Conservation (phyloP, 2,329 filamentous ascomycete genomes). For the Aspergillus sclerotialis region DNA sequence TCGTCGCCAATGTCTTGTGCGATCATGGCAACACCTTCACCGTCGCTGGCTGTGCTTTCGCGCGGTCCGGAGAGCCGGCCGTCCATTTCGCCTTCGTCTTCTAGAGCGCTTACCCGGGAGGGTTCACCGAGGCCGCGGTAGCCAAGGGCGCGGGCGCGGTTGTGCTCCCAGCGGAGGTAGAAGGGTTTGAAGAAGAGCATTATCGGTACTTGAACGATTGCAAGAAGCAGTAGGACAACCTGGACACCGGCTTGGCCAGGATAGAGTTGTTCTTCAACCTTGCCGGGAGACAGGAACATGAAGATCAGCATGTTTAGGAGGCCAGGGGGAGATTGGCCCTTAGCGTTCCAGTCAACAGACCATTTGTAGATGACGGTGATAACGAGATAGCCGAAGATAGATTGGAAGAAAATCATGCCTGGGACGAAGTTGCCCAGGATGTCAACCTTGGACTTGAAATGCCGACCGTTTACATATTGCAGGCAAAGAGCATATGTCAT, state of each 20-base stretch:
- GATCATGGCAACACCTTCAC: constrained; percentile 80
- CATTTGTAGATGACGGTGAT: constrained; percentile 96
- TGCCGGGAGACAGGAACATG: constrained; percentile 93
- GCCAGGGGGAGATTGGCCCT: constrained; percentile 66
- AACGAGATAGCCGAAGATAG: constrained; percentile 94
- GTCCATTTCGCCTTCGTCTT: constrained; percentile 73
- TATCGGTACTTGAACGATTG: constrained; percentile 79
- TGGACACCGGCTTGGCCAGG: constrained; percentile 70
- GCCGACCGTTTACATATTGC: constrained; percentile 83
- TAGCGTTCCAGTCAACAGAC: constrained; percentile 76
- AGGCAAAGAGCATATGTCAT: constrained; percentile 98
- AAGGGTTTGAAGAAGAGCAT: constrained; percentile 93
- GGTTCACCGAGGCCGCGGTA: constrained; percentile 91
- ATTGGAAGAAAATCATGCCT: constrained; percentile 99
- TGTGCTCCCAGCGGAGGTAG: constrained; percentile 90
- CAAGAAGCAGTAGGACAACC: constrained; percentile 69
- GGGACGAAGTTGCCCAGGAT: constrained; percentile 97
- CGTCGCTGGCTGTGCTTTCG: constrained; percentile 65
- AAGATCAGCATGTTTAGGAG: constrained; percentile 98
- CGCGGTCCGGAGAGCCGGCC: constrained; percentile 54
- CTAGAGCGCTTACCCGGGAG: constrained; percentile 78
- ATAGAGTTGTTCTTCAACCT: constrained; percentile 63
- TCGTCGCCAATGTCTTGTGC: constrained; percentile 69
- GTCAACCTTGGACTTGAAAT: constrained; percentile 92
- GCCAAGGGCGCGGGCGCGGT: constrained; percentile 75